These are phyloP conservation scores for Hyaloperonospora brassicae DNA, from an alignment of 352 stramenopile species.

Conservation along the genomic window DNA sequence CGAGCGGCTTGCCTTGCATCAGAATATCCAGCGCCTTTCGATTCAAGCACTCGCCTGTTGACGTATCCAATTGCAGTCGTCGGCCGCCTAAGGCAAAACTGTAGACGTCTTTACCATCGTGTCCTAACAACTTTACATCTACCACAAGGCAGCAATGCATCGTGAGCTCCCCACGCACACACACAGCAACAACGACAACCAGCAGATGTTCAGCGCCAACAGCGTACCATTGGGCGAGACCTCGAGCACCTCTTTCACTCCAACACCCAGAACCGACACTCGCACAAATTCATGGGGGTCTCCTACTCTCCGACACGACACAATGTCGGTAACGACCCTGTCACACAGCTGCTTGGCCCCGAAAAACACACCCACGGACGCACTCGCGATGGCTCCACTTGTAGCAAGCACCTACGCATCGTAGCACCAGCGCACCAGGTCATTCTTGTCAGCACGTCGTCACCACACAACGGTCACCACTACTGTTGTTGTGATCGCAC, in stretches of 20 bases:
- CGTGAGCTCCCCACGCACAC: constrained; percentile 1
- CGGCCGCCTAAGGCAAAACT: constrained; percentile 48
- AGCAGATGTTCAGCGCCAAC: no score
- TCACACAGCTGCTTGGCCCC: constrained; percentile 63
- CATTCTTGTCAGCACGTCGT: background rate
- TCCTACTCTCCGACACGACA: constrained; percentile 49
- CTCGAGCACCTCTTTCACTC: constrained; percentile 40
- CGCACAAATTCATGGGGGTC: constrained; percentile 56
- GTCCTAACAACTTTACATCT: constrained; percentile 52
- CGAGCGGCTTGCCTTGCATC: constrained; percentile 60
- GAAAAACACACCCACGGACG: constrained; percentile 59
- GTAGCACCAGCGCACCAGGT: background rate
- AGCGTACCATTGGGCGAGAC: constrained; percentile 38
- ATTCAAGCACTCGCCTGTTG: constrained; percentile 44
- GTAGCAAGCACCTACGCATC: constrained; percentile 40
- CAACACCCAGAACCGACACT: constrained; percentile 39
- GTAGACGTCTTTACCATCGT: constrained; percentile 53
- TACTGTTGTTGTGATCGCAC: background rate
- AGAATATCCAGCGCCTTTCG: constrained; percentile 59
- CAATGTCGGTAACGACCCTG: constrained; percentile 62
- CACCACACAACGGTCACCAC: background rate
- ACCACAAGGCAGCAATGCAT: constrained; percentile 5
- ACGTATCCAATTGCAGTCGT: constrained; percentile 47
- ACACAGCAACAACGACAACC: no score
- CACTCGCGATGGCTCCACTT: constrained; percentile 54